Conservation (phyloP, 257 asterid genomes). For the Paulownia fortunei region DNA sequence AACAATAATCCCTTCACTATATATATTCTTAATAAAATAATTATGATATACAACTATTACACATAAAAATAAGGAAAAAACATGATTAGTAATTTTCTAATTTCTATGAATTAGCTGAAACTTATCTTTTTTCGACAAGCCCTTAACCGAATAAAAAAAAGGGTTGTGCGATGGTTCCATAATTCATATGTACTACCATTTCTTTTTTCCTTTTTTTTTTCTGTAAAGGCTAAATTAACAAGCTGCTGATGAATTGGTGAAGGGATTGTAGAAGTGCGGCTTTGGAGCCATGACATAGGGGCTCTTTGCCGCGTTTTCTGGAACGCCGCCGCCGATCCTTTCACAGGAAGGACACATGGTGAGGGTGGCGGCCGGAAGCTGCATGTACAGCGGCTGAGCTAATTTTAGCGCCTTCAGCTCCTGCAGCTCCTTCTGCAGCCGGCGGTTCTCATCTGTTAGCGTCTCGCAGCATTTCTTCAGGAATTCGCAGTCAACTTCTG, state of each 20-base stretch:
- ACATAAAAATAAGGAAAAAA: conserved; percentile 19
- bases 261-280: conserved; percentile 65
- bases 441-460: conserved; percentile 84
- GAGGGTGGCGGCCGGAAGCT: conserved; percentile 83
- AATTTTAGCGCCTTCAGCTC: conserved; percentile 79
- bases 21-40: conserved; percentile 36
- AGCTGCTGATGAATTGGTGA: conserved; percentile 65
- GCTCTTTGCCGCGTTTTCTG: conserved; percentile 48
- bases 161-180: conserved; percentile 43
- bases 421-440: conserved; percentile 85
- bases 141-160: conserved; percentile 57
- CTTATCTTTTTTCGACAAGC: conserved; percentile 34
- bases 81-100: conserved; percentile 45
- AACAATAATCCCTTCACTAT: conserved; percentile 44
- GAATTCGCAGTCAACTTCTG: conserved; percentile 93
- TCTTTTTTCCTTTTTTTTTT: background rate
- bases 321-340: conserved; percentile 51
- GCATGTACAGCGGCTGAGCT: conserved; percentile 85
- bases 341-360: conserved; percentile 89
- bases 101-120: conserved; percentile 32
- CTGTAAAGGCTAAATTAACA: conserved; percentile 38
- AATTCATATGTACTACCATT: conserved; percentile 24
- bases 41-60: conserved; percentile 42
- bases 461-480: conserved; percentile 92
- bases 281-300: conserved; percentile 59